Base-by-base conservation (phyloP, 2,329 filamentous ascomycete genomes). In the Fusarium marasasianum region DNA sequence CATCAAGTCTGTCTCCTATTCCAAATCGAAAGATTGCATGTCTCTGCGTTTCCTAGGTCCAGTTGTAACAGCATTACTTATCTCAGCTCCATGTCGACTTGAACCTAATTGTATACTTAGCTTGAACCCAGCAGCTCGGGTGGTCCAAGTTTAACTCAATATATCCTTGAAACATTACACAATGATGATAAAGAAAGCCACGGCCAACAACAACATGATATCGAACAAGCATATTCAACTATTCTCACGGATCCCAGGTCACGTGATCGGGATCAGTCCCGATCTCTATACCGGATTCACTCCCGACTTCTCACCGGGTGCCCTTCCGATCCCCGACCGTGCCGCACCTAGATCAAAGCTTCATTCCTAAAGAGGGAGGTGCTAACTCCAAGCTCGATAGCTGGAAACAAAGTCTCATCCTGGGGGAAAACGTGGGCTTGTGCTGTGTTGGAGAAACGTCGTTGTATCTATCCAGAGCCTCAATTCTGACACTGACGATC, bases 401-500 rank as follows among this genome's bases (percentile, higher is more conserved):
- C 14, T 29, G 4, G 33, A n/a, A 43, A 17, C 18, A 13, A n/a
- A 11, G 10, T 44, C 15, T 35, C 47, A 41, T 14, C 29, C n/a
- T 40, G 8, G 31, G 43, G 33, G 26, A 45, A 33, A 31, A 29
- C 20, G 20, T n/a, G 24, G 22, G 29, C 51, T 48, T 26, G 24
- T 47, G 20, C 22, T 31, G 17, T 54, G 20, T 44, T 65, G 31
- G 24, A 81, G 60, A 81, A 82, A 81, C 11, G 79, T 79, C 61
- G 75, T 63, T 37, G 38, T n/a, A 40, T 78, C 79, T 11, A 77
- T 75, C 5, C 18, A 79, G 44, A 35, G 93, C 86, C 17, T 93
- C 91, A 1, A 91, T 91, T 70, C 90, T 54, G 1, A 93, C 87
- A 78, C 90, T 92, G 18, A 91, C 88, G 54, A 93, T 80, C 82